These are phyloP conservation scores for Tephrocybe sp. DNA, from an alignment of 768 basidiomycete species.

Conservation along the genomic window DNA sequence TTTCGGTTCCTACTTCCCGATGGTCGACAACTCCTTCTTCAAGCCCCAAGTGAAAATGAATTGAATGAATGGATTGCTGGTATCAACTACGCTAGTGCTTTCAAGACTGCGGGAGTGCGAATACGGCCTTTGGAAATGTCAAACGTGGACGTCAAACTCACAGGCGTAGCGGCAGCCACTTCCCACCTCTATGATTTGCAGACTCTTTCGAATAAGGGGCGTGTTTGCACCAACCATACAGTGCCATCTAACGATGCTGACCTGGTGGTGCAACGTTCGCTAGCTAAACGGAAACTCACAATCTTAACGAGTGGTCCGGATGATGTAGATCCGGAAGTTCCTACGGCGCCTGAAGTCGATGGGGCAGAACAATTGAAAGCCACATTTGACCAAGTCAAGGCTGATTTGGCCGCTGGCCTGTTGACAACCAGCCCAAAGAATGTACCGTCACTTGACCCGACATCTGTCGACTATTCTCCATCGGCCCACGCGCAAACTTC, in stretches of 20 bases:
- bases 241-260: conserved; percentile 33
- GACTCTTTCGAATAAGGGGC: conserved; percentile 27
- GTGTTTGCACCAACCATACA: conserved; percentile 42
- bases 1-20: conserved; percentile 77
- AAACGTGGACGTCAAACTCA: conserved; percentile 66
- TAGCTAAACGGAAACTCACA: conserved; percentile 26
- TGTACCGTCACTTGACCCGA: conserved; percentile 4
- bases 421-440: conserved; percentile 23
- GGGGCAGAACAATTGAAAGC: conserved; percentile 70
- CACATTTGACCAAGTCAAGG: conserved; percentile 85
- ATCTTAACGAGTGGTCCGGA: conserved; percentile 21
- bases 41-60: conserved; percentile 64
- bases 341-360: conserved; percentile 53
- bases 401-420: conserved; percentile 64
- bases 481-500: conserved; percentile 23
- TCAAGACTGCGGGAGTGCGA: conserved; percentile 79
- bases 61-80: conserved; percentile 87
- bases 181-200: conserved; percentile 77
- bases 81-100: conserved; percentile 93
- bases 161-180: conserved; percentile 82
- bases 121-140: conserved; percentile 78
- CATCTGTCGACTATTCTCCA: conserved; percentile 7
- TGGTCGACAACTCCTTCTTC: conserved; percentile 81
- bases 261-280: conserved; percentile 19
- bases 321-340: conserved; percentile 39